Evolutionary conservation across 305 asterid genomes (phyloP).

Genomic region (Fraxinus velutina): DNA sequence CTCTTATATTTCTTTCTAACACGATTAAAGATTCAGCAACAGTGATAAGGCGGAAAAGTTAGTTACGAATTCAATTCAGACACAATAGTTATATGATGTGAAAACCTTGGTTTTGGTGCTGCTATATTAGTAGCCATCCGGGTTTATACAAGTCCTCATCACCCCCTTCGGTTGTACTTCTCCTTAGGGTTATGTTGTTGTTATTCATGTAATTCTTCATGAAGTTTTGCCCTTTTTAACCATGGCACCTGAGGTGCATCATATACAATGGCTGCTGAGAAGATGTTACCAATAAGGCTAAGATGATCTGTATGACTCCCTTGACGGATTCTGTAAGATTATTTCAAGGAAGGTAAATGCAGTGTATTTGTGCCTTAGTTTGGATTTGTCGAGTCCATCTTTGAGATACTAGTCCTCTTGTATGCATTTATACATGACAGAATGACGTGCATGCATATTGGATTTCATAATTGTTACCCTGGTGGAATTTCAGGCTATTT

Average conservation of each 20-base stretch:
- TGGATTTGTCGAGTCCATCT: constrained; percentile 61
- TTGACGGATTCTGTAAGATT: constrained; percentile 81
- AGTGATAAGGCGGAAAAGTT: constrained; percentile 60
- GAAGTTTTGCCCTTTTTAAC: constrained; percentile 58
- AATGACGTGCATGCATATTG: constrained; percentile 20
- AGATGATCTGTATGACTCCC: constrained; percentile 60
- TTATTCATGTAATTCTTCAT: constrained; percentile 53
- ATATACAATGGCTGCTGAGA: constrained; percentile 69
- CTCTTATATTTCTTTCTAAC: constrained; percentile 54
- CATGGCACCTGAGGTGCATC: constrained; percentile 89
- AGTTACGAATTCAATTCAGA: constrained; percentile 60
- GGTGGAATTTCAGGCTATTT: constrained; percentile 67
- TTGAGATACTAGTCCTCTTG: constrained; percentile 45
- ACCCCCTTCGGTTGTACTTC: constrained; percentile 39
- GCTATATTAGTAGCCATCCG: constrained; percentile 33
- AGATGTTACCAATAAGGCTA: constrained; percentile 72
- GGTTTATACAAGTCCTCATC: constrained; percentile 39
- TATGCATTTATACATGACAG: constrained; percentile 19
- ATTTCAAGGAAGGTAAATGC: constrained; percentile 81
- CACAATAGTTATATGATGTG: constrained; percentile 41
- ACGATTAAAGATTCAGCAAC: constrained; percentile 64
- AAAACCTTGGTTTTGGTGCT: constrained; percentile 46
- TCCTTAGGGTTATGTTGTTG: constrained; percentile 55
- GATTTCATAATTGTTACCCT: constrained; percentile 23
- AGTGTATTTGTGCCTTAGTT: constrained; percentile 45